Conservation (phyloP, 2,329 filamentous ascomycete genomes). For the Stenocarpella maydis region DNA sequence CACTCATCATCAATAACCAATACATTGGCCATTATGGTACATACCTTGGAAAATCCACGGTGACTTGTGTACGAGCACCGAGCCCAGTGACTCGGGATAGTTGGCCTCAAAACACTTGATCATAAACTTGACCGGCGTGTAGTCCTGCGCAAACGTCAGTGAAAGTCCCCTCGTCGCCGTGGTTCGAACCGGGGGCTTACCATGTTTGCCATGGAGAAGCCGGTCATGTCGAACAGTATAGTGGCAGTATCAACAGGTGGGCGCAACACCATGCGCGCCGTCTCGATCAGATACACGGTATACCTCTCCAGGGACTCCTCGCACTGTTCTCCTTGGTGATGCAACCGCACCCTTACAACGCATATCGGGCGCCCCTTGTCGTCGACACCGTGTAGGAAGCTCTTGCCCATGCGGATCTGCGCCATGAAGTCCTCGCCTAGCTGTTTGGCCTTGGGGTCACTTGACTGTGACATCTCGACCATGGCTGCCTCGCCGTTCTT, state of each 20-base stretch:
- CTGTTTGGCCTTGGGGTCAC: conserved; percentile 70
- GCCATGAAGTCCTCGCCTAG: conserved; percentile 78
- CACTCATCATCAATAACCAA: neutral
- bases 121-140: conserved; percentile 97
- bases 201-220: conserved; percentile 96
- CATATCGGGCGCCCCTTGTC: conserved; percentile 87
- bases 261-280: conserved; percentile 81
- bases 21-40: conserved; percentile 40
- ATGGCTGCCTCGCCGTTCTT: conserved; percentile 75
- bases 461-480: conserved; percentile 64
- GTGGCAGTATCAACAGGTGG: conserved; percentile 93
- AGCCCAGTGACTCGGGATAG: conserved; percentile 91
- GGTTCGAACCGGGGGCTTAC: conserved; percentile 49
- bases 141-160: conserved; percentile 67
- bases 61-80: conserved; percentile 92
- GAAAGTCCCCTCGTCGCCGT: neutral
- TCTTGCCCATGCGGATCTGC: conserved; percentile 91
- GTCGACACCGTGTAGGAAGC: conserved; percentile 87
- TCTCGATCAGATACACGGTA: conserved; percentile 95
- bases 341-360: conserved; percentile 82
- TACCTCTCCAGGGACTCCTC: conserved; percentile 85
- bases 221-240: conserved; percentile 94
- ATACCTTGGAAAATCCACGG: conserved; percentile 95
- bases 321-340: conserved; percentile 82
- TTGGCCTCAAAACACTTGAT: conserved; percentile 99